A percentile compares a stretch with the other conserved stretches of the same genome.
These are phyloP conservation scores for Spinacia oleracea DNA, from an alignment of 179 eudicot species.

Conservation along the genomic window DNA sequence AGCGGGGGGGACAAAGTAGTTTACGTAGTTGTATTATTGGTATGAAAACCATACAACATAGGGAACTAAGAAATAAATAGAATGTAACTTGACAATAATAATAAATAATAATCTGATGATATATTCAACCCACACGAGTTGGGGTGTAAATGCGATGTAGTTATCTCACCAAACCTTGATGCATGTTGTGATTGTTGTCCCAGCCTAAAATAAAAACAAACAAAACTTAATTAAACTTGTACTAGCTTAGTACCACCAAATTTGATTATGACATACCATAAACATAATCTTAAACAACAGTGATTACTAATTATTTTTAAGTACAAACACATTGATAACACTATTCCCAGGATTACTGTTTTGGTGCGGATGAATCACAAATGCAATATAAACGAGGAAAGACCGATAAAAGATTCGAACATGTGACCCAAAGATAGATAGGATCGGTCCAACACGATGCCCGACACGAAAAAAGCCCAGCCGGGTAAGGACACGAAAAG, in stretches of 20 bases:
- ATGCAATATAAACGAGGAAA: no score
- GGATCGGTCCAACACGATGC: no score
- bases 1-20: not conserved
- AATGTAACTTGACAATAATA: not conserved
- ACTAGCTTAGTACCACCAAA: constrained; percentile 1
- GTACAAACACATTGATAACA: no score
- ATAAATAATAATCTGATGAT: not conserved
- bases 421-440: no score
- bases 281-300: not conserved
- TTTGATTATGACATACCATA: constrained; percentile 11
- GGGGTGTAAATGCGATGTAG: constrained; percentile 1
- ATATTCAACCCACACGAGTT: not conserved
- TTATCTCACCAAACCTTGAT: constrained; percentile 16
- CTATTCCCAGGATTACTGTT: no score
- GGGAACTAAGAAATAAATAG: not conserved
- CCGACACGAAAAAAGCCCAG: no score
- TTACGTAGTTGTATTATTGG: not conserved
- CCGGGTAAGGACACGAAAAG: no score
- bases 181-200: no score
- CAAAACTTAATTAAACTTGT: not conserved
- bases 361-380: no score
- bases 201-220: not conserved
- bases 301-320: no score
- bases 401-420: no score
- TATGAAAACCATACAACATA: not conserved